Percentiles rank a stretch among this genome's conserved stretches.
phyloP scores from a whole-genome alignment of 371 early-diverging fungal genomes.

The Chytridium lagenaria region DNA sequence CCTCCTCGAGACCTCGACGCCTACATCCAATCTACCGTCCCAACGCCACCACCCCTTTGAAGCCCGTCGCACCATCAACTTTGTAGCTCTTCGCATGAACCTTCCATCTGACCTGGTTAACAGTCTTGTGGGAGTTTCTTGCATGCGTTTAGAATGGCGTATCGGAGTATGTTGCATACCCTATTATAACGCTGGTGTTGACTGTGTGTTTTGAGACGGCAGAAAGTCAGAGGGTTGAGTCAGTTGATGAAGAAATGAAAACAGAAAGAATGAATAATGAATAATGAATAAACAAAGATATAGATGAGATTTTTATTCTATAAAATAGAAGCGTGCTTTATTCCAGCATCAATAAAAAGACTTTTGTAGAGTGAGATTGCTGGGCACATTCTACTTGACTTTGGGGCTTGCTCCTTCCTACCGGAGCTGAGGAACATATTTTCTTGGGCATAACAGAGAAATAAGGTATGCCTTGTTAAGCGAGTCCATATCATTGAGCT shows the following conservation, averaged over 20 bases:
- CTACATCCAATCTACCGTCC: not conserved
- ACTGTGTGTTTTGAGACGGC: not conserved
- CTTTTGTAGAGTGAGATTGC: no score
- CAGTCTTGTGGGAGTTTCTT: not conserved
- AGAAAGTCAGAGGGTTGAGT: not conserved
- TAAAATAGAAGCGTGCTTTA: no score
- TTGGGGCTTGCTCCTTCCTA: no score
- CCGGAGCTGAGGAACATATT: no score
- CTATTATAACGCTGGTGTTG: not conserved
- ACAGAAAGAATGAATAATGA: no score
- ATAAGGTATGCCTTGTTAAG: no score
- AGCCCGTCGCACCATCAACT: not conserved
- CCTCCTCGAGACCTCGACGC: not conserved
- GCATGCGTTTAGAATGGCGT: not conserved
- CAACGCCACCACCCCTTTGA: not conserved
- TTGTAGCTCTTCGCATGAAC: not conserved
- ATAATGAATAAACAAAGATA: no score
- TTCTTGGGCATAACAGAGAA: no score
- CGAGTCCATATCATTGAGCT: no score
- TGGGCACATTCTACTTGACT: no score
- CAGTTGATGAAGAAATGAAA: constrained; percentile 1
- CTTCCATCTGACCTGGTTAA: not conserved
- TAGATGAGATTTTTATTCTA: no score
- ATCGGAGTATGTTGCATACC: not conserved
- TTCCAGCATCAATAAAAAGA: no score